Base-by-base conservation (phyloP, 306 rosid genomes). In the Mimosa pudica region DNA sequence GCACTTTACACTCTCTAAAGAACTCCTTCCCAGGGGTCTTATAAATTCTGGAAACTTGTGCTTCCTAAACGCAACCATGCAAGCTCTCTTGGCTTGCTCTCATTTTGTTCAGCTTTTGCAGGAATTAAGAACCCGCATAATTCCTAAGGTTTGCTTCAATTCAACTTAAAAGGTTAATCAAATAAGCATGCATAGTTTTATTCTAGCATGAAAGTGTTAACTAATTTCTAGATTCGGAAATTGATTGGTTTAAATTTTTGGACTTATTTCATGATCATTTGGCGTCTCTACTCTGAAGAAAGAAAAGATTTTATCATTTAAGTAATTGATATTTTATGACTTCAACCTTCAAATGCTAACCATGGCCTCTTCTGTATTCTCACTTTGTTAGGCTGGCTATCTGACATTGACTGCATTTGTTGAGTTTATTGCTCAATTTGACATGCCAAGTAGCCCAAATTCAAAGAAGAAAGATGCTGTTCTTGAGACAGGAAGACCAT, bases 1-100 rank as follows among this genome's bases (percentile, higher is more conserved):
- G 41, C 83, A 86, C 73, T 72, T 87, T 70, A 20, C 83, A 16
- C 78, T 61, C 70, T 76, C 60, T 64, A 73, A 48, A 62, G 86
- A 69, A 74, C 82, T 91, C 20, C 89, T 87, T 71, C 97, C 97
- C 70, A 89, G 94, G 55, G 99, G 99, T 44, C 89, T 96, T 63
- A 75, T 91, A 16, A 96, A 96, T 82, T 85, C 89, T 1, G 99
- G 99, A 77, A 96, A 96, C 83, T 78, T 96, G 55, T 96, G 99
- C 83, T 96, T 96, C 84, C 91, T 96, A 67, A 93, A 88, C 85
- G 90, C 99, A 41, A 91, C 94, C 30, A 55, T 96, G 84, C 99
- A 96, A 82, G 98, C 97, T 71, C 96, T 96, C 49, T 83, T 96
- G 81, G 83, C 96, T n/a, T 93, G 99, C 57, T 87, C 94, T 70